Percentiles rank a stretch among this genome's conserved stretches.
Evolutionary conservation across 2,329 filamentous ascomycete genomes (phyloP).

Genomic region (Fusarium avenaceum): DNA sequence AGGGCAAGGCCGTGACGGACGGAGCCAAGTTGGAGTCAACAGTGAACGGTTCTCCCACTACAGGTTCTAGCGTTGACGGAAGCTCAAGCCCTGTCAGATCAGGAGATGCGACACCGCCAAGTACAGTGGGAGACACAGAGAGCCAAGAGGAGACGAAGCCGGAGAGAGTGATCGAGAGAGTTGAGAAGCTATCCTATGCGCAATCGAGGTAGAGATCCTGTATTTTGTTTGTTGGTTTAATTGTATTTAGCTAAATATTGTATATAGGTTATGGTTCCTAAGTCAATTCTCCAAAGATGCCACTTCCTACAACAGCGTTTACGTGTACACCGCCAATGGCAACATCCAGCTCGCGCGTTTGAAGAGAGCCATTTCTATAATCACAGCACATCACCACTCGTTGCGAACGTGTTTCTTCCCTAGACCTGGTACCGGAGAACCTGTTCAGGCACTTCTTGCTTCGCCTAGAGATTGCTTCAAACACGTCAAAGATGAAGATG

Average conservation of each 20-base stretch:
- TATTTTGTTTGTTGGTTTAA: no score
- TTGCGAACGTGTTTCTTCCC: neutral
- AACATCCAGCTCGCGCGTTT: neutral
- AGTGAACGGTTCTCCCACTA: neutral
- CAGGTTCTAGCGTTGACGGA: neutral
- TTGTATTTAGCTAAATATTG: constrained; percentile 5
- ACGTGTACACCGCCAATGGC: neutral
- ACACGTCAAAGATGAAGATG: neutral
- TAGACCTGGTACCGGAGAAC: neutral
- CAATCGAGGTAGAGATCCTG: constrained; percentile 7
- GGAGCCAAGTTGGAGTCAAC: constrained; percentile 1
- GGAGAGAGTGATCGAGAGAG: neutral
- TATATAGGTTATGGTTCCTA: constrained; percentile 17
- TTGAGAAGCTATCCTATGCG: constrained; percentile 3
- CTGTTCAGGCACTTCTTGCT: neutral
- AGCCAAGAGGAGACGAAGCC: neutral
- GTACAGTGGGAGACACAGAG: neutral
- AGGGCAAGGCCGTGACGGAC: neutral
- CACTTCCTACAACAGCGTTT: constrained; percentile 6
- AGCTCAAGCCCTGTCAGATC: neutral
- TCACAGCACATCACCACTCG: neutral
- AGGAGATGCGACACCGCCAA: neutral
- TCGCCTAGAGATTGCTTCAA: neutral
- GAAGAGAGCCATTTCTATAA: neutral
- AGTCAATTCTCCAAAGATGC: constrained; percentile 10